These are phyloP conservation scores for Porodaedalea pini DNA, from an alignment of 1,284 basidiomycete species.

Conservation along the genomic window DNA sequence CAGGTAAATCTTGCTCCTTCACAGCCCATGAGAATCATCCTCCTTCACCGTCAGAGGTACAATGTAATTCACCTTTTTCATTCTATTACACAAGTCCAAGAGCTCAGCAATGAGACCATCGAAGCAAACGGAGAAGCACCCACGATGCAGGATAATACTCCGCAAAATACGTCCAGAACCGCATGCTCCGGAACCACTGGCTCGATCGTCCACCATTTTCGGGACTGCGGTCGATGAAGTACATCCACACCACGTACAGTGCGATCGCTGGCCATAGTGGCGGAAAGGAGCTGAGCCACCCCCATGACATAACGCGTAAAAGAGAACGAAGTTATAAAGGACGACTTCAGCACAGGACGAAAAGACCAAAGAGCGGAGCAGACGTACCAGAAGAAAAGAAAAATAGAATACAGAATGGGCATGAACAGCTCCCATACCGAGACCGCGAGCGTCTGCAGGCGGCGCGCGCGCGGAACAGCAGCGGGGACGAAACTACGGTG, in stretches of 20 bases:
- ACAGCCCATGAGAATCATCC: slow-evolving; percentile 5
- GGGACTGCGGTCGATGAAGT: slow-evolving; percentile 73
- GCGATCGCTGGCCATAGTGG: slow-evolving; percentile 83
- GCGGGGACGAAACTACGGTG: slow-evolving; percentile 62
- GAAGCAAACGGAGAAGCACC: slow-evolving; percentile 36
- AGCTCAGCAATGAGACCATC: neutral
- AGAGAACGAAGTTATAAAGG: neutral
- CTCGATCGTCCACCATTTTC: slow-evolving; percentile 75
- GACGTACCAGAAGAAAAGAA: slow-evolving; percentile 77
- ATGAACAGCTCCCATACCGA: slow-evolving; percentile 84
- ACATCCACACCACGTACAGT: slow-evolving; percentile 82
- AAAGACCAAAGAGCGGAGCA: slow-evolving; percentile 3
- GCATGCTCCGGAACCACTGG: slow-evolving; percentile 69
- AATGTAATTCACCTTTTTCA: slow-evolving; percentile 49
- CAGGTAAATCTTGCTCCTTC: slow-evolving; percentile 83
- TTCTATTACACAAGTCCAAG: slow-evolving; percentile 33
- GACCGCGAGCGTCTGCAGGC: slow-evolving; percentile 84
- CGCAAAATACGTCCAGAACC: slow-evolving; percentile 83
- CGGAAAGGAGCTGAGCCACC: slow-evolving; percentile 72
- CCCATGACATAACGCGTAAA: neutral
- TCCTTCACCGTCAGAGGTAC: neutral
- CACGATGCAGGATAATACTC: slow-evolving; percentile 92
- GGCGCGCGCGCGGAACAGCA: slow-evolving; percentile 71
- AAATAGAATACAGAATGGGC: slow-evolving; percentile 64
- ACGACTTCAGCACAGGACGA: neutral